phyloP scores from a whole-genome alignment of 1,139 yeast species.

The Hemisphaericaspora lyxosophila region DNA sequence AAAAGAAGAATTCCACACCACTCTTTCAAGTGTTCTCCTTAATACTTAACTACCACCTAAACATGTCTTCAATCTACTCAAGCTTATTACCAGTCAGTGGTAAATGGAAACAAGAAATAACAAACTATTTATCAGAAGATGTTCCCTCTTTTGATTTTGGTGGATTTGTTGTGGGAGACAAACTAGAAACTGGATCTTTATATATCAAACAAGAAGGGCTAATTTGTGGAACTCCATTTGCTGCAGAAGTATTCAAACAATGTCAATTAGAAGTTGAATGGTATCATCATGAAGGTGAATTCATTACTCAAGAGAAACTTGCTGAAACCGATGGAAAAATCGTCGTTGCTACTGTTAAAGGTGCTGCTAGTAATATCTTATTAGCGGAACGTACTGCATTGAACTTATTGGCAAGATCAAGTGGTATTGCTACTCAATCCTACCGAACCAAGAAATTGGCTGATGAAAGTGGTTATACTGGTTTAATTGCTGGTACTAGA shows the following conservation, averaged over 20 bases:
- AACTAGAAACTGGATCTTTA: conserved; percentile 67
- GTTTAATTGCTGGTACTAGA: conserved; percentile 94
- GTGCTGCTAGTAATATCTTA: conserved; percentile 75
- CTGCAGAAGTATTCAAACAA: conserved; percentile 79
- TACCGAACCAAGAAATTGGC: conserved; percentile 60
- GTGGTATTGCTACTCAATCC: conserved; percentile 89
- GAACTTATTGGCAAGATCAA: conserved; percentile 76
- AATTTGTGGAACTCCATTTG: conserved; percentile 88
- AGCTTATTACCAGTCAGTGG: conserved; percentile 74
- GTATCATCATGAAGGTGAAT: conserved; percentile 69
- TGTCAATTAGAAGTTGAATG: conserved; percentile 72
- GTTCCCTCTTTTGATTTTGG: conserved; percentile 94
- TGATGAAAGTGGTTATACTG: conserved; percentile 68
- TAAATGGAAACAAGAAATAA: conserved; percentile 74
- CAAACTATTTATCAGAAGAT: conserved; percentile 78
- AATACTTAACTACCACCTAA: too few relatives aligned
- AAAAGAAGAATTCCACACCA: too few relatives aligned
- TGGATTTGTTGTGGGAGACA: conserved; percentile 89
- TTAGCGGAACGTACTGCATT: conserved; percentile 86
- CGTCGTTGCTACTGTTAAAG: conserved; percentile 74
- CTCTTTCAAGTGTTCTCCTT: too few relatives aligned
- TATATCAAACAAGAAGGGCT: conserved; percentile 81
- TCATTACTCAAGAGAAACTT: conserved; percentile 44
- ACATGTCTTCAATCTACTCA: conserved; percentile 41
- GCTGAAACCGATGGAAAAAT: conserved; percentile 51